phyloP scores from a whole-genome alignment of 1,284 basidiomycete species.

The Ceratobasidium papillatum region DNA sequence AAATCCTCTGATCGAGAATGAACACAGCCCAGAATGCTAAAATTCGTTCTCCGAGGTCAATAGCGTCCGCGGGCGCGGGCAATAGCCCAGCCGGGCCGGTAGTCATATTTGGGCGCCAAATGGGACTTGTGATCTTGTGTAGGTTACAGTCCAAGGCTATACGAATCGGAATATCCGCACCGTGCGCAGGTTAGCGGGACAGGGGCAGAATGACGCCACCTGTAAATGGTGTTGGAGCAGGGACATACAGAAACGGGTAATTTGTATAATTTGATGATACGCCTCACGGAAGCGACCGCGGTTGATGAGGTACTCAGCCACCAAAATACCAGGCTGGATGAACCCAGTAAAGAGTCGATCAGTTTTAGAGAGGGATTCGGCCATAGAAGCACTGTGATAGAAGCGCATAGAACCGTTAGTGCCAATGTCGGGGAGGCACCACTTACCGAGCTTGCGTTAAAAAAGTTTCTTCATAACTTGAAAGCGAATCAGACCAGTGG shows the following conservation, averaged over 20 bases:
- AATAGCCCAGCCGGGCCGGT: conserved; percentile 50
- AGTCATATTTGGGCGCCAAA: conserved; percentile 32
- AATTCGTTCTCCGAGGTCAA: conserved; percentile 70
- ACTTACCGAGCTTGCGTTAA: conserved; percentile 33
- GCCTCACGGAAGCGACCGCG: conserved; percentile 28
- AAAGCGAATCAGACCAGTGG: conserved; percentile 32
- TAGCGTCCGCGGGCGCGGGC: conserved; percentile 63
- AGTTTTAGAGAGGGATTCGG: conserved; percentile 19
- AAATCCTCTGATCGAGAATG: conserved; percentile 71
- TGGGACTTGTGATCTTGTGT: conserved; percentile 38
- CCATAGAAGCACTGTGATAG: not conserved
- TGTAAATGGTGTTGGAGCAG: not conserved
- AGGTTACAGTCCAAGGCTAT: conserved; percentile 41
- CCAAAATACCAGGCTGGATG: conserved; percentile 31
- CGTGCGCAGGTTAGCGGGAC: not conserved
- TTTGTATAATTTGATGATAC: conserved; percentile 34
- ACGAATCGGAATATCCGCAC: not conserved
- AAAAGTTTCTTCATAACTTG: conserved; percentile 7
- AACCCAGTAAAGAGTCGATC: conserved; percentile 24
- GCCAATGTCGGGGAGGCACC: not conserved
- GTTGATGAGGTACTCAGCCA: conserved; percentile 28
- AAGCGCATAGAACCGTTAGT: not conserved
- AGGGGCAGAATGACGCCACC: not conserved
- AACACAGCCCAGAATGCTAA: conserved; percentile 74
- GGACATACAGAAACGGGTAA: conserved; percentile 22